Base-by-base conservation (phyloP, 441 rosid genomes). In the Lepidium campestre region DNA sequence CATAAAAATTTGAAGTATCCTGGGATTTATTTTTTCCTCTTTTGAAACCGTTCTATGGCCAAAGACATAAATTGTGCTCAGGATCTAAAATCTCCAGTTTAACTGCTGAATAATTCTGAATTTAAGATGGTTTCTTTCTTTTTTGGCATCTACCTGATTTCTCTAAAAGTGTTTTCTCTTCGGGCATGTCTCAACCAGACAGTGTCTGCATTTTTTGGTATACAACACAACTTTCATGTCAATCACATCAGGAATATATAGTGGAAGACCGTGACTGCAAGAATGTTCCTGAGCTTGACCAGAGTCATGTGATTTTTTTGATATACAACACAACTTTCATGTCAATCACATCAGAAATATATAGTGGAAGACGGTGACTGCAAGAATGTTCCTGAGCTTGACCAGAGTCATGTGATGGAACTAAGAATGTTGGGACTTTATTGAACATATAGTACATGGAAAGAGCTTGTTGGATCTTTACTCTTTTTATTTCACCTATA, bases 401-500 rank as follows among this genome's bases (percentile, higher is more conserved):
- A 88, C 62, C 83, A 85, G 31, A 81, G 91, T 82, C 99, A 91
- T 78, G 75, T 94, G 69, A 77, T 93, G 29, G 96, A 94, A 75
- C 85, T 94, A 61, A 80, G 91, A 75, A 94, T 94, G 94, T 68
- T 94, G 86, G 99, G 98, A 70, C 97, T 94, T 39, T 94, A 82
- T 67, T 94, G 50, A 74, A 53, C 59, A 37, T 49, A 45, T 53
- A 31, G 37, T 52, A 52, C n/a, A 48, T 39, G 60, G 4, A 48
- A 57, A 40, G 46, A 58, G 56, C 67, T 53, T 47, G 45, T 14
- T 52, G 37, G 55, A 42, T 8, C 57, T 45, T 45, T 44, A 25
- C 42, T 66, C 57, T 52, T 25, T 46, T 25, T 45, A 14, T 19
- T 36, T 60, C 72, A 60, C 62, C 23, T 73, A 72, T 73, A 73